Percentiles rank a stretch among this genome's conserved stretches.
phyloP scores from a whole-genome alignment of 2,329 filamentous ascomycete genomes.

The Arthrobotrys musiformis region DNA sequence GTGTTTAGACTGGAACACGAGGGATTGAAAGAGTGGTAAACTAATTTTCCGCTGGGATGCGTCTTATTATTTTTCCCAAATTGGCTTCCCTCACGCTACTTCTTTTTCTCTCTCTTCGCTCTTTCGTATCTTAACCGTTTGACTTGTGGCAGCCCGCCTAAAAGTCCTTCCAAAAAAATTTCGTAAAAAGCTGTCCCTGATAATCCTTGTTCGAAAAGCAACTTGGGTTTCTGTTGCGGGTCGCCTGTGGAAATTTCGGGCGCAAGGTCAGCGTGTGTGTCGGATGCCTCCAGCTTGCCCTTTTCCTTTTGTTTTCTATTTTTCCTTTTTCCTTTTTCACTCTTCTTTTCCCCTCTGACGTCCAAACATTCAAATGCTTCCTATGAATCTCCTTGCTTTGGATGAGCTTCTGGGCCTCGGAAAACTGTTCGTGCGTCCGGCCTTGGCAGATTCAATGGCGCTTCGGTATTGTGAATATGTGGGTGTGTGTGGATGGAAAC shows the following conservation, averaged over 20 bases:
- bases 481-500: constrained; percentile 9
- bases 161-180: constrained; percentile 13
- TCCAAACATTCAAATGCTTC: constrained; percentile 25
- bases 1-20: constrained; percentile 44
- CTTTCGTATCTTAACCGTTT: constrained; percentile 55
- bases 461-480: constrained; percentile 30
- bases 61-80: constrained; percentile 56
- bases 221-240: constrained; percentile 48
- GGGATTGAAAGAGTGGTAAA: constrained; percentile 40
- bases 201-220: constrained; percentile 54
- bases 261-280: constrained; percentile 23
- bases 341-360: background rate
- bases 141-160: constrained; percentile 35
- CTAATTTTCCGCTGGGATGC: constrained; percentile 29
- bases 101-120: constrained; percentile 20
- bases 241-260: constrained; percentile 56
- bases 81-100: constrained; percentile 34
- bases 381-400: constrained; percentile 44
- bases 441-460: constrained; percentile 46
- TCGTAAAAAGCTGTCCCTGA: constrained; percentile 54
- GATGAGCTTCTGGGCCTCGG: constrained; percentile 39
- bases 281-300: constrained; percentile 34
- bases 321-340: background rate
- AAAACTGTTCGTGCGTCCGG: constrained; percentile 38
- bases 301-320: constrained; percentile 6